A percentile compares a stretch with the other conserved stretches of the same genome.
These are phyloP conservation scores for Populus hybrid DNA, from an alignment of 441 rosid genomes.

Conservation along the genomic window DNA sequence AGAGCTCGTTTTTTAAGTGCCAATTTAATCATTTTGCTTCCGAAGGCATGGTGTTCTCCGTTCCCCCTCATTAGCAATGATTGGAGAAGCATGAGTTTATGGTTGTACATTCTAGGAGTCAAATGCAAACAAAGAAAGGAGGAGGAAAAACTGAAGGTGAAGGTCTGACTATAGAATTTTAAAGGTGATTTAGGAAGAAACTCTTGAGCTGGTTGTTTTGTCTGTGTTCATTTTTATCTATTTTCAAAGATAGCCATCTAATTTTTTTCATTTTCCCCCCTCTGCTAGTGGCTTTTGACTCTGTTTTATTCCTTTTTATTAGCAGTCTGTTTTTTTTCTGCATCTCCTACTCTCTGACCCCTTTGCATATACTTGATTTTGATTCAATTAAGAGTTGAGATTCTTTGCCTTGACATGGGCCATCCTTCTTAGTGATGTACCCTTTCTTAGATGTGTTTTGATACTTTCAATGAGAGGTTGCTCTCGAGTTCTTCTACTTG, in stretches of 20 bases:
- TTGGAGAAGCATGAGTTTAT: constrained; percentile 9
- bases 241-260: constrained; percentile 17
- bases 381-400: too few relatives aligned
- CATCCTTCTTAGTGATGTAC: too few relatives aligned
- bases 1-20: constrained; percentile 11
- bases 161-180: constrained; percentile 11
- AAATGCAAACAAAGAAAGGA: background rate
- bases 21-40: constrained; percentile 4
- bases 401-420: too few relatives aligned
- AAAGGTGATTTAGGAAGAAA: constrained; percentile 9
- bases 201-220: background rate
- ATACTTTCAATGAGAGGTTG: too few relatives aligned
- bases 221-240: background rate
- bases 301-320: background rate
- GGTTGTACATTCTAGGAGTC: constrained; percentile 25
- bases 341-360: background rate
- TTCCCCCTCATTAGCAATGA: constrained; percentile 10
- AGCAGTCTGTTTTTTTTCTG: too few relatives aligned
- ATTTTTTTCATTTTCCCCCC: background rate
- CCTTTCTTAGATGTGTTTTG: too few relatives aligned
- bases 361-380: too few relatives aligned
- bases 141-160: background rate
- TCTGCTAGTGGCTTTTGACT: background rate
- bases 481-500: too few relatives aligned
- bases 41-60: constrained; percentile 11